These are phyloP conservation scores for Phytopythium kandeliae DNA, from an alignment of 352 stramenopile species.

Conservation along the genomic window DNA sequence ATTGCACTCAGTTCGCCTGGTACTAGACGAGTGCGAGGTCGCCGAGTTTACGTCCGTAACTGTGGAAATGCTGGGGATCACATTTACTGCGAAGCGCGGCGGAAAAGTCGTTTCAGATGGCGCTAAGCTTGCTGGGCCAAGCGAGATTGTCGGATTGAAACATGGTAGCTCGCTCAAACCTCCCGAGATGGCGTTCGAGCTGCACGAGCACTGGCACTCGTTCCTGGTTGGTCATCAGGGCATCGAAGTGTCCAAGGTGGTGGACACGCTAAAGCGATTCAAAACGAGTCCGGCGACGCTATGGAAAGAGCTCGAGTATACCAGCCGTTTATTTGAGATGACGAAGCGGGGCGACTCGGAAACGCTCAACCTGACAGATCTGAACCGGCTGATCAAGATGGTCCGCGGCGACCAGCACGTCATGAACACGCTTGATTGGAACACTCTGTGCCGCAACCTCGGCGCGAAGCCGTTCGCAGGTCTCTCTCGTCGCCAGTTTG, in stretches of 20 bases:
- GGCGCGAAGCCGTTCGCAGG: constrained; percentile 28
- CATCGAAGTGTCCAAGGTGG: constrained; percentile 35
- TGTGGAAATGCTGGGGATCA: constrained; percentile 29
- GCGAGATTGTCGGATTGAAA: constrained; percentile 32
- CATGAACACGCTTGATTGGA: constrained; percentile 28
- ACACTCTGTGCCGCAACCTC: constrained; percentile 24
- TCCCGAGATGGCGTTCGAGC: constrained; percentile 32
- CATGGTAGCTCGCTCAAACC: constrained; percentile 10
- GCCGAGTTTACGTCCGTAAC: constrained; percentile 17
- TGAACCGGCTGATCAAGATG: constrained; percentile 33
- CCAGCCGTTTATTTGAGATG: constrained; percentile 43
- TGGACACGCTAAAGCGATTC: constrained; percentile 40
- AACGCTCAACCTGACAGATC: constrained; percentile 16
- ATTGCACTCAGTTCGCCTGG: constrained; percentile 28
- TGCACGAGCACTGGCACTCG: constrained; percentile 52
- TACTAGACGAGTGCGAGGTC: constrained; percentile 27
- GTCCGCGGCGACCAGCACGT: constrained; percentile 27
- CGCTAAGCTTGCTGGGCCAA: constrained; percentile 27
- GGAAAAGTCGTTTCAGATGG: constrained; percentile 1
- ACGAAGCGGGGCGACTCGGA: constrained; percentile 20
- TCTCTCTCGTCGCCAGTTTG: constrained; percentile 43
- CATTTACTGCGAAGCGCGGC: constrained; percentile 7
- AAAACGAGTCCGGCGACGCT: constrained; percentile 34
- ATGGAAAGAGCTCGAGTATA: constrained; percentile 56
- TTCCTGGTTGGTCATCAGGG: constrained; percentile 41